Base-by-base conservation (phyloP, 768 basidiomycete genomes). In the Rhodocollybia butyracea region DNA sequence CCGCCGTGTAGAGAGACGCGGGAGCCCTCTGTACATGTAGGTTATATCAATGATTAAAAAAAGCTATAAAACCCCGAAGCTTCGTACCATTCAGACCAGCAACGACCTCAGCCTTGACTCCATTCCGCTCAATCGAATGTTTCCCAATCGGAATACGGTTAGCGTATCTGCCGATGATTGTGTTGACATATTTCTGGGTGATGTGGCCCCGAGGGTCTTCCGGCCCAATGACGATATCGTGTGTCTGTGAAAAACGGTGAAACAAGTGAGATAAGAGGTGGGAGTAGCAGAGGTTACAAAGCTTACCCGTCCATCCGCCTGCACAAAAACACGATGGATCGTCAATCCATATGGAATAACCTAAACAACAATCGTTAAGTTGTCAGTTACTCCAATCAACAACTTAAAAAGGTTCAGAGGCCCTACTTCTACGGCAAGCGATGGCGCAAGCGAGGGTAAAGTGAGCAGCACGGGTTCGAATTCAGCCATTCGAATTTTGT, bases 181-280 rank as follows among this genome's bases (percentile, higher is more conserved):
- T 82, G 69, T 90, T 89, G 43, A 79, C 83, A 69, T 90, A 90
- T 68, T 83, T 86, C 65, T 85, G 79, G 11, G 66, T 68, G 30
- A 73, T 65, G 66, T 89, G 86, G 57, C 75, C 81, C 58, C 75
- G 63, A 47, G 86, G 82, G 41, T 73, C 68, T 70, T 88, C 84
- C 36, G 89, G 88, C 17, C 88, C 89, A 60, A 89, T 76, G 40
- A 91, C 81, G 56, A 91, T 78, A 67, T 90, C 89, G 69, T 90
- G 86, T 5, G 84, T 87, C 86, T 88, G 60, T 5, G 15, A n/a
- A n/a, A 17, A 32, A 8, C 52, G 54, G 36, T 58, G 51, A 50
- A n/a, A 7, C n/a, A 27, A 21, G 15, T 21, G 5, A 22, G 38
- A 22, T 17, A 24, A 17, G 40, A 17, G 51, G 27, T 8, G 8